Percentiles rank a stretch among this genome's conserved stretches.
Conservation (phyloP, 805 yeast species). For the Sugiyamaella marilandica region DNA sequence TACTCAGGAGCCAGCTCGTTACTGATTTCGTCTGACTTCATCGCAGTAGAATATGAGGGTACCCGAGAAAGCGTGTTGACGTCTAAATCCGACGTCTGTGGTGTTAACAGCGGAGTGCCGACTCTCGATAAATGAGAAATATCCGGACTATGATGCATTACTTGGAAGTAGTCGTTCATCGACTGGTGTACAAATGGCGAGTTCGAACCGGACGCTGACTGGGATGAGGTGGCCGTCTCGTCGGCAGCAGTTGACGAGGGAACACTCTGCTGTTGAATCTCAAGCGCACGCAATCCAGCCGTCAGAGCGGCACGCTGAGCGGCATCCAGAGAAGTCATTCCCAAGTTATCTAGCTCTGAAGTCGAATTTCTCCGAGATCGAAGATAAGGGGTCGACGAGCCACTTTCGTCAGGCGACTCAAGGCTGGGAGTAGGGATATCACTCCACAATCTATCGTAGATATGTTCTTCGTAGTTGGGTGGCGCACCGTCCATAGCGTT, state of each 20-base stretch:
- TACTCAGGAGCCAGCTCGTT: conserved; percentile 64
- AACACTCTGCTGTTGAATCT: conserved; percentile 27
- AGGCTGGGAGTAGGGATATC: conserved; percentile 43
- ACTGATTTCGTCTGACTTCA: conserved; percentile 46
- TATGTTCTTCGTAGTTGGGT: conserved; percentile 72
- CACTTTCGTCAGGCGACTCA: conserved; percentile 37
- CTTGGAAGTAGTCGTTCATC: conserved; percentile 7
- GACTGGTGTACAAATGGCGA: conserved; percentile 8
- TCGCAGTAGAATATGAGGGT: conserved; percentile 80
- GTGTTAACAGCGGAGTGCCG: conserved; percentile 13
- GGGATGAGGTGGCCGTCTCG: conserved; percentile 1
- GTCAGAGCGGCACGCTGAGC: conserved; percentile 35
- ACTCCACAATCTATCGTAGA: conserved; percentile 71
- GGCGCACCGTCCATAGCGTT: conserved; percentile 51
- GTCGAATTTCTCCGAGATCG: conserved; percentile 33
- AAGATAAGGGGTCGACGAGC: conserved; percentile 35
- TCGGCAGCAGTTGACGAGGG: conserved; percentile 5
- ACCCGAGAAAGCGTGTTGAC: conserved; percentile 54
- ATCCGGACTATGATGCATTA: conserved; percentile 15
- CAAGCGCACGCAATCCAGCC: conserved; percentile 37
- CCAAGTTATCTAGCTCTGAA: conserved; percentile 24
- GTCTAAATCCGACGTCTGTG: conserved; percentile 27
- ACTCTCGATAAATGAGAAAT: conserved; percentile 15
- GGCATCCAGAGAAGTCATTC: conserved; percentile 28
- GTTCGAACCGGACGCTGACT: conserved; percentile 12